Evolutionary conservation across 441 rosid species (phyloP).

Genomic region (Breynia disticha): DNA sequence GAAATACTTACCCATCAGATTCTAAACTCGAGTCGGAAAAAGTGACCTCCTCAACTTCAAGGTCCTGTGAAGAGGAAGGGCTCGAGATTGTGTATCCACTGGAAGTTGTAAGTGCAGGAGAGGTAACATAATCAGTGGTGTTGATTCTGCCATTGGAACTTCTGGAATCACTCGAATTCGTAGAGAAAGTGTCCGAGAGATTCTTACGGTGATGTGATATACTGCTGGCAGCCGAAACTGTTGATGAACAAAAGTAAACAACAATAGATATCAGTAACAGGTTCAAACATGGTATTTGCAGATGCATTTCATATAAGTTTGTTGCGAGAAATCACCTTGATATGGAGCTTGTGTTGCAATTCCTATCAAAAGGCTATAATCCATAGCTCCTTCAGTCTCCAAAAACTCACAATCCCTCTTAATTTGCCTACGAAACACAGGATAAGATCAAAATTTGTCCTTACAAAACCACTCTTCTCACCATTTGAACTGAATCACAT

Average conservation of each 20-base stretch:
- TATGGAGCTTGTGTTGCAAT: constrained; percentile 26
- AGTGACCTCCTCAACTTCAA: constrained; percentile 5
- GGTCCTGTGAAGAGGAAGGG: constrained; percentile 4
- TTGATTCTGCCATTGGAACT: constrained; percentile 1
- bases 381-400: constrained; percentile 42
- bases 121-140: constrained; percentile 1
- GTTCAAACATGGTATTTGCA: background rate
- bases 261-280: background rate
- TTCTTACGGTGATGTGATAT: background rate
- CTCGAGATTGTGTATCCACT: constrained; percentile 1
- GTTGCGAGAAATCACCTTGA: constrained; percentile 26
- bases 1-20: constrained; percentile 11
- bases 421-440: constrained; percentile 37
- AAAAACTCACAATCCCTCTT: constrained; percentile 43
- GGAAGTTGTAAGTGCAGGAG: constrained; percentile 11
- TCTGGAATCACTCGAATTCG: constrained; percentile 3
- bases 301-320: background rate
- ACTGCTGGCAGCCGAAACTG: constrained; percentile 10
- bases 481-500: background rate
- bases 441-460: background rate
- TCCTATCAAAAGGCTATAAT: constrained; percentile 45
- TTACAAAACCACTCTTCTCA: background rate
- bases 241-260: background rate
- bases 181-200: background rate
- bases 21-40: constrained; percentile 11